A percentile compares a stretch with the other conserved stretches of the same genome.
phyloP scores from a whole-genome alignment of 2,329 filamentous ascomycete species.

The Teratosphaeria pseudoeucalypti region DNA sequence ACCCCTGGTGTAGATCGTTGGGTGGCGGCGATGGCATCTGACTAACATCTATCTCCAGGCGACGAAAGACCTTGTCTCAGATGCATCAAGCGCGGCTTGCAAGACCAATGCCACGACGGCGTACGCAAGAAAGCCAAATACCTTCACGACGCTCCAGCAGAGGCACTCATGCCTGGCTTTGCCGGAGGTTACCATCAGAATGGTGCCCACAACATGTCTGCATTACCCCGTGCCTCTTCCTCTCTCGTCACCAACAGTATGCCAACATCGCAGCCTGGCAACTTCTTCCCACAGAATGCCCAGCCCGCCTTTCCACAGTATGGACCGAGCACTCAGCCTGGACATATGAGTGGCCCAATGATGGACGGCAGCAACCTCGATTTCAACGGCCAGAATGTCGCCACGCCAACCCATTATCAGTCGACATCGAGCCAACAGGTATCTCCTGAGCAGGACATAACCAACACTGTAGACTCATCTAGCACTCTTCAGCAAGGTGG shows the following conservation, averaged over 20 bases:
- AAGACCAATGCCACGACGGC: slow-evolving; percentile 87
- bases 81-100: slow-evolving; percentile 86
- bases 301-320: slow-evolving; percentile 30
- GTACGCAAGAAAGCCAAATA: slow-evolving; percentile 99
- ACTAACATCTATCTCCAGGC: slow-evolving; percentile 44
- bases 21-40: slow-evolving; percentile 12
- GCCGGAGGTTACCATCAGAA: slow-evolving; percentile 51
- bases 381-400: slow-evolving; percentile 49
- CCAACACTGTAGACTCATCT: slow-evolving; percentile 39
- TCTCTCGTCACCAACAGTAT: slow-evolving; percentile 7
- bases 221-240: slow-evolving; percentile 7
- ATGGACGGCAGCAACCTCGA: slow-evolving; percentile 30
- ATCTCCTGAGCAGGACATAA: slow-evolving; percentile 33
- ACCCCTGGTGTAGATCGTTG: slow-evolving; percentile 5
- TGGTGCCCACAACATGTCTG: slow-evolving; percentile 12
- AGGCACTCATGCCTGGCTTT: slow-evolving; percentile 78
- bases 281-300: slow-evolving; percentile 32
- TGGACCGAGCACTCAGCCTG: slow-evolving; percentile 19
- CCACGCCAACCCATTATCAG: slow-evolving; percentile 61
- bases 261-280: slow-evolving; percentile 23
- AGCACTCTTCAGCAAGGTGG: slow-evolving; percentile 29
- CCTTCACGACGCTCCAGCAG: slow-evolving; percentile 86
- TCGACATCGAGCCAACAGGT: slow-evolving; percentile 44
- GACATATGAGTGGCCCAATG: slow-evolving; percentile 31
- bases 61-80: slow-evolving; percentile 90